A percentile compares a stretch with the other conserved stretches of the same genome.
These are phyloP conservation scores for Scleromitrula shiraiana DNA, from an alignment of 2,329 filamentous ascomycete species.

Conservation along the genomic window DNA sequence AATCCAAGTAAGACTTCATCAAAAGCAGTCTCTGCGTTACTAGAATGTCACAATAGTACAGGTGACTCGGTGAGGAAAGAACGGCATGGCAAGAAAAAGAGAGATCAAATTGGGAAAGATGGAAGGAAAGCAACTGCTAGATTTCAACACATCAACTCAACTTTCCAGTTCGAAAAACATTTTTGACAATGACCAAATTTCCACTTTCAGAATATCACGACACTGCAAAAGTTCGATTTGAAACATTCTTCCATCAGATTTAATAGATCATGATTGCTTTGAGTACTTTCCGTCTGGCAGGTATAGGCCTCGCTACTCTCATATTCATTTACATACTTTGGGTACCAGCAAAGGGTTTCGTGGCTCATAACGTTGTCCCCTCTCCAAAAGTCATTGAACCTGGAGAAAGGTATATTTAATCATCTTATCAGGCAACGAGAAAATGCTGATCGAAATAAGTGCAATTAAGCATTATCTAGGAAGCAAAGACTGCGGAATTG, in stretches of 20 bases:
- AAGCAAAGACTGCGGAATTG: constrained; percentile 20
- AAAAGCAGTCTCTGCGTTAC: too few species aligned
- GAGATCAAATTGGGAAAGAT: neutral
- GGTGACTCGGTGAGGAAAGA: neutral
- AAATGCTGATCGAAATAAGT: constrained; percentile 7
- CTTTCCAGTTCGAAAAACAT: too few species aligned
- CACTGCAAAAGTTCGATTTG: neutral
- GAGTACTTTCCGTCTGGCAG: constrained; percentile 1
- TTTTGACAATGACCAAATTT: too few species aligned
- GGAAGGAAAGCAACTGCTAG: neutral
- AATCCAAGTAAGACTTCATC: too few species aligned
- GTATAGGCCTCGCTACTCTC: neutral
- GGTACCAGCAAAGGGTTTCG: constrained; percentile 1
- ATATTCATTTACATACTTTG: constrained; percentile 4
- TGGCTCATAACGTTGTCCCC: neutral
- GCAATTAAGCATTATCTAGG: constrained; percentile 18
- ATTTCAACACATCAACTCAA: neutral
- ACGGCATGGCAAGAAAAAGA: neutral
- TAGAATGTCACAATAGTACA: too few species aligned
- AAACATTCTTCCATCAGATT: neutral
- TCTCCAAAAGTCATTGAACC: constrained; percentile 2
- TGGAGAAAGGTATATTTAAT: constrained; percentile 19
- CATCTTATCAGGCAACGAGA: too few species aligned
- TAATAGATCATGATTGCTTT: constrained; percentile 1
- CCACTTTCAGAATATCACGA: too few species aligned